Percentiles rank a stretch among this genome's conserved stretches.
Conservation (phyloP, 306 rosid genomes). For the Gynostemma pentaphyllum region DNA sequence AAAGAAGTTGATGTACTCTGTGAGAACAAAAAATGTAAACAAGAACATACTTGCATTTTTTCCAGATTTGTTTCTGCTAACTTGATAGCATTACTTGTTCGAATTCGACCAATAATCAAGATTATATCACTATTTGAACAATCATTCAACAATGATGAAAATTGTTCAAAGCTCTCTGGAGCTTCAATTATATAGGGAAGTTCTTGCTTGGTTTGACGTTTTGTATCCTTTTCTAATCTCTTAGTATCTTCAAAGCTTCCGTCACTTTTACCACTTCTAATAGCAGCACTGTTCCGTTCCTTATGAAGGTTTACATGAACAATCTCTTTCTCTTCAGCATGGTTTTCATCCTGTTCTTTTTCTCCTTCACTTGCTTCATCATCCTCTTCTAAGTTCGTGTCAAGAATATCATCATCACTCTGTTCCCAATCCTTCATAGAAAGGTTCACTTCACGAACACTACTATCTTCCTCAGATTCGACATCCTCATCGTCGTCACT, state of each 20-base stretch:
- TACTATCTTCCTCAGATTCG: slow-evolving; percentile 45
- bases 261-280: slow-evolving; percentile 24
- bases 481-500: slow-evolving; percentile 29
- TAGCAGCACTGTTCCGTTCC: slow-evolving; percentile 14
- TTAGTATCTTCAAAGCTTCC: slow-evolving; percentile 25
- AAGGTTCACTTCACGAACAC: slow-evolving; percentile 17
- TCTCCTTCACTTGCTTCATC: slow-evolving; percentile 26
- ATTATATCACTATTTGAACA: slow-evolving; percentile 42
- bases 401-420: slow-evolving; percentile 71
- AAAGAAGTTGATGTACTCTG: not conserved
- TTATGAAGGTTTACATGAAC: slow-evolving; percentile 12
- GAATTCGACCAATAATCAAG: slow-evolving; percentile 65
- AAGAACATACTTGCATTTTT: slow-evolving; percentile 67
- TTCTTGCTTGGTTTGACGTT: slow-evolving; percentile 30
- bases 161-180: slow-evolving; percentile 64
- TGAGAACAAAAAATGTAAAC: slow-evolving; percentile 4
- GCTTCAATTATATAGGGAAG: slow-evolving; percentile 86
- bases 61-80: slow-evolving; percentile 77
- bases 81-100: slow-evolving; percentile 72
- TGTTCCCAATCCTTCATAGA: slow-evolving; percentile 88
- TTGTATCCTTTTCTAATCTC: slow-evolving; percentile 29
- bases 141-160: slow-evolving; percentile 41
- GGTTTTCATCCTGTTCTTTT: slow-evolving; percentile 20
- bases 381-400: slow-evolving; percentile 28
- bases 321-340: slow-evolving; percentile 13